These are phyloP conservation scores for Auriculariales sp. DNA, from an alignment of 768 basidiomycete genomes.

Conservation along the genomic window DNA sequence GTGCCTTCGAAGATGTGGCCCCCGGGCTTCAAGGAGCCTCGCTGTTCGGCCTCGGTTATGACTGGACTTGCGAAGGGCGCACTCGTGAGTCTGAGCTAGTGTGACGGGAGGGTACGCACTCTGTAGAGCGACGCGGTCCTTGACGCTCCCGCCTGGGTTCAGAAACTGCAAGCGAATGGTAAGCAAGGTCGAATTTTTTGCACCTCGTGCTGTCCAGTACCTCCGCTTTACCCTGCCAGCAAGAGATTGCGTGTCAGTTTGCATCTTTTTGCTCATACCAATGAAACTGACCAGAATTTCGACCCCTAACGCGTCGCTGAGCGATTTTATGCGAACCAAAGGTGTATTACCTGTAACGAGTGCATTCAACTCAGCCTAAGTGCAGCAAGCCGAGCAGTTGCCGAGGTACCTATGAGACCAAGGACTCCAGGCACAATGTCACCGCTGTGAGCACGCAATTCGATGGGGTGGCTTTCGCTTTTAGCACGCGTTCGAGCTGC, in stretches of 20 bases:
- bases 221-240: too few species aligned
- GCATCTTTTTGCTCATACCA: too few species aligned
- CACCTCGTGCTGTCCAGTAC: too few species aligned
- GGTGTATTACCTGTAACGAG: constrained; percentile 79
- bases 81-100: neutral
- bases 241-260: too few species aligned
- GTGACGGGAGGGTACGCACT: constrained; percentile 33
- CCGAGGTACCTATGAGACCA: constrained; percentile 66
- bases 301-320: constrained; percentile 82
- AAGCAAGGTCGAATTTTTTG: neutral
- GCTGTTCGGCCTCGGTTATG: constrained; percentile 82
- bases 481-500: too few species aligned
- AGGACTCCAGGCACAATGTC: constrained; percentile 70
- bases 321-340: constrained; percentile 74
- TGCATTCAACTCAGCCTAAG: neutral
- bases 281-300: constrained; percentile 52
- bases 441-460: too few species aligned
- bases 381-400: constrained; percentile 3
- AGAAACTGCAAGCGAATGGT: constrained; percentile 43
- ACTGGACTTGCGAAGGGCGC: constrained; percentile 36
- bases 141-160: constrained; percentile 95
- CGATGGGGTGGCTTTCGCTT: too few species aligned
- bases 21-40: constrained; percentile 69
- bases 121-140: constrained; percentile 89
- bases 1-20: constrained; percentile 96